These are phyloP conservation scores for Volvox africanus DNA, from an alignment of 139 green algal species.

Conservation along the genomic window DNA sequence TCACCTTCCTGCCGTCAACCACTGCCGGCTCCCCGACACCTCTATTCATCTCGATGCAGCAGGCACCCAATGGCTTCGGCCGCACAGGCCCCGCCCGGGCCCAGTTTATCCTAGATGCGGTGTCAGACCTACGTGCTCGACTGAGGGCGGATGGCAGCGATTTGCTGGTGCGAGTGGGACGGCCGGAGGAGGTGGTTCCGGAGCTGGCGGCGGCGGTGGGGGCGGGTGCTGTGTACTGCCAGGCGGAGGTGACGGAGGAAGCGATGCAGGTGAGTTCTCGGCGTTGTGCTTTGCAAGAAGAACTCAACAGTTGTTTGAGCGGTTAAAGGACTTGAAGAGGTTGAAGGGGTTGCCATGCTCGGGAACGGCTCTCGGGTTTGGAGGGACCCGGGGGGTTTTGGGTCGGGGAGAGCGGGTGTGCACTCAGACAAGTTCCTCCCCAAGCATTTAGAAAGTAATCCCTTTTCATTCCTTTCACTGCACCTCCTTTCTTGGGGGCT, in stretches of 20 bases:
- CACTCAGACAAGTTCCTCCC: no score
- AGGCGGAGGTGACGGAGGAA: conserved; percentile 82
- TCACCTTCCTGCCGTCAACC: neutral
- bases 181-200: conserved; percentile 72
- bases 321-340: no score
- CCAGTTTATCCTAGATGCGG: conserved; percentile 64
- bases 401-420: no score
- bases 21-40: neutral
- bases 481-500: no score
- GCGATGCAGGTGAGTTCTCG: conserved; percentile 60
- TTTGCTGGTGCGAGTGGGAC: conserved; percentile 72
- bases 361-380: no score
- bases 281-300: no score
- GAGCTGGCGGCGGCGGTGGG: conserved; percentile 54
- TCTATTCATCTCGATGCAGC: neutral
- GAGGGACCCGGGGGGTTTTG: no score
- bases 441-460: no score
- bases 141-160: conserved; percentile 67
- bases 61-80: conserved; percentile 68
- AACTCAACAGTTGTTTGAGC: no score
- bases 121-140: conserved; percentile 67
- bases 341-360: no score
- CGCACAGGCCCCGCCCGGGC: conserved; percentile 72
- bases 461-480: no score
- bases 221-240: conserved; percentile 74